Percentiles rank a stretch among this genome's conserved stretches.
Evolutionary conservation across 1,284 basidiomycete genomes (phyloP).

Genomic region (Volvariella volvacea): DNA sequence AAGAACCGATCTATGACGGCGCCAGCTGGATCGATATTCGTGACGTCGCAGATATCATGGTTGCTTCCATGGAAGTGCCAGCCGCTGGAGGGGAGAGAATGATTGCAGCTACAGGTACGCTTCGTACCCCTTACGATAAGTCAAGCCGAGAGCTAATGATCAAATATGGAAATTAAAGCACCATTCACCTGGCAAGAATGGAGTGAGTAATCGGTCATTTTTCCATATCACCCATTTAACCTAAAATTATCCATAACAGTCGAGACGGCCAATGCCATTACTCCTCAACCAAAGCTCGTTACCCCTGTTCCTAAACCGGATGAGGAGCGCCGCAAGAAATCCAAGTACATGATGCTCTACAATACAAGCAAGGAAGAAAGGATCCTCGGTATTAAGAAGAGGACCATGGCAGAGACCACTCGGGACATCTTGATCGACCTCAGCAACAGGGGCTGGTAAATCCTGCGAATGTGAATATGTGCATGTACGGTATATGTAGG

Average conservation of each 20-base stretch:
- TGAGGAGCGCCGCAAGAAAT: too few species aligned
- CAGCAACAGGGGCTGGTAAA: slow-evolving; percentile 27
- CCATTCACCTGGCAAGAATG: slow-evolving; percentile 11
- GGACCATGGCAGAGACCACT: slow-evolving; percentile 32
- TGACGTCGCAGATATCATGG: slow-evolving; percentile 21
- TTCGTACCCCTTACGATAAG: background rate
- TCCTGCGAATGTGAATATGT: too few species aligned
- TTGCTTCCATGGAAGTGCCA: slow-evolving; percentile 18
- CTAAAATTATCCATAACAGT: too few species aligned
- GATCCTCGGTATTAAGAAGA: slow-evolving; percentile 39
- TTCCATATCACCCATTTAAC: background rate
- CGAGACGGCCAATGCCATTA: slow-evolving; percentile 10
- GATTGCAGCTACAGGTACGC: slow-evolving; percentile 16
- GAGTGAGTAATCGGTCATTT: slow-evolving; percentile 9
- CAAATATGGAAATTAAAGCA: background rate
- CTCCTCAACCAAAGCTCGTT: background rate
- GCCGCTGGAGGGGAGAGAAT: slow-evolving; percentile 26
- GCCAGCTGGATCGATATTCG: slow-evolving; percentile 23
- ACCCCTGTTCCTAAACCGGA: slow-evolving; percentile 4
- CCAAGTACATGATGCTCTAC: slow-evolving; percentile 10
- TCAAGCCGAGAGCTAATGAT: background rate
- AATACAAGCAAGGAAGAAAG: slow-evolving; percentile 31
- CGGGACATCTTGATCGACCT: slow-evolving; percentile 36
- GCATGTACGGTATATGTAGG: too few species aligned
- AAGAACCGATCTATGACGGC: slow-evolving; percentile 7